These are phyloP conservation scores for Nectriaceae sp. DNA, from an alignment of 2,329 filamentous ascomycete genomes.

Conservation along the genomic window DNA sequence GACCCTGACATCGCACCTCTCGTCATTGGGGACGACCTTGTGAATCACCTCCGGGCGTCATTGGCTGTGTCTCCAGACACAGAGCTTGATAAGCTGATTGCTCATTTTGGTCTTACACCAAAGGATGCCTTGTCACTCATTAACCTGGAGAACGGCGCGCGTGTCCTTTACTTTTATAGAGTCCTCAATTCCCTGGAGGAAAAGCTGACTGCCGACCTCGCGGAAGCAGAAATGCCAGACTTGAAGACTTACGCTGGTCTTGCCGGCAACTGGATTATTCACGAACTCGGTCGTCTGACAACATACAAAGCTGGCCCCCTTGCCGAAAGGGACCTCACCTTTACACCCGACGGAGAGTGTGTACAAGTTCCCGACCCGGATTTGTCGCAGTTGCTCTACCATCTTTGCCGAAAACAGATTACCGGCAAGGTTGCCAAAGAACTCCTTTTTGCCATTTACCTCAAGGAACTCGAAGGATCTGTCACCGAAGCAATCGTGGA, in stretches of 20 bases:
- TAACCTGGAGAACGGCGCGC: conserved; percentile 73
- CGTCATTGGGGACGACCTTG: conserved; percentile 69
- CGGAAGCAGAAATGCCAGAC: conserved; percentile 20
- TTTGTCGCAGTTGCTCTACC: conserved; percentile 53
- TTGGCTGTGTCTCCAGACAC: conserved; percentile 74
- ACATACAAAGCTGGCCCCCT: conserved; percentile 46
- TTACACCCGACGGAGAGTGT: conserved; percentile 51
- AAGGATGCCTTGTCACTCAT: conserved; percentile 86
- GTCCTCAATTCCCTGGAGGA: conserved; percentile 54
- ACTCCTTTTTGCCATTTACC: conserved; percentile 54
- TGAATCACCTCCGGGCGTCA: conserved; percentile 61
- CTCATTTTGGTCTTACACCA: conserved; percentile 66
- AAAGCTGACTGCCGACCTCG: conserved; percentile 25
- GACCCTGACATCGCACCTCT: conserved; percentile 88
- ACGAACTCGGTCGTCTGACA: conserved; percentile 72
- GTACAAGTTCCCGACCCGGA: conserved; percentile 45
- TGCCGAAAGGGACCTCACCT: conserved; percentile 34
- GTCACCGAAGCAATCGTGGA: conserved; percentile 48
- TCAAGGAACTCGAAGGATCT: conserved; percentile 45
- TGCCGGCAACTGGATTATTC: conserved; percentile 68
- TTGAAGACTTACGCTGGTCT: conserved; percentile 46
- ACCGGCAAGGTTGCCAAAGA: conserved; percentile 61
- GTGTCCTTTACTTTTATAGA: conserved; percentile 79
- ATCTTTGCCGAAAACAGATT: conserved; percentile 51
- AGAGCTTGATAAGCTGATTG: conserved; percentile 63